Percentiles rank a stretch among this genome's conserved stretches.
Conservation (phyloP, 306 rosid species). For the Gynostemma pentaphyllum region DNA sequence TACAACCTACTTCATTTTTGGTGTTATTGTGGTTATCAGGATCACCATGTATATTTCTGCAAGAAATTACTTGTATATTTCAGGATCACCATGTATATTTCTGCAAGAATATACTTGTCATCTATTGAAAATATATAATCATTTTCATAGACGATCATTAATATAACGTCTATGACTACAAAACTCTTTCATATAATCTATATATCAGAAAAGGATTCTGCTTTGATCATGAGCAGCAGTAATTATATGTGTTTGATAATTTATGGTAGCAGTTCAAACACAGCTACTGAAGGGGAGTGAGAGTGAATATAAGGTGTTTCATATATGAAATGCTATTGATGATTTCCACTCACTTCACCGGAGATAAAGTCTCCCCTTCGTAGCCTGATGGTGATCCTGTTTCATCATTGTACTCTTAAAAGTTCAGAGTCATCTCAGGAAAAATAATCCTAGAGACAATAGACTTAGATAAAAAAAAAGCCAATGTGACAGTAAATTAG, state of each 20-base stretch:
- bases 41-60: constrained; percentile 32
- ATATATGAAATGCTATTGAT: not conserved
- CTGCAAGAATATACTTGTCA: constrained; percentile 25
- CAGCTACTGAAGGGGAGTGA: constrained; percentile 1
- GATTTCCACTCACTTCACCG: constrained; percentile 41
- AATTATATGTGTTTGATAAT: constrained; percentile 6
- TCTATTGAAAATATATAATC: not conserved
- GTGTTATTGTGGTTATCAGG: constrained; percentile 18
- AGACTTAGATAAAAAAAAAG: not conserved
- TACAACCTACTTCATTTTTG: constrained; percentile 17
- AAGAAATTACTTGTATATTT: constrained; percentile 11
- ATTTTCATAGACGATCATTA: not conserved
- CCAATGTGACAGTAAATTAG: constrained; percentile 10
- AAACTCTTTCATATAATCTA: not conserved
- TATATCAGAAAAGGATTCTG: not conserved
- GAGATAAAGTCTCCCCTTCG: constrained; percentile 33
- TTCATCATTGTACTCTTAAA: constrained; percentile 20
- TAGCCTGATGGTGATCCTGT: constrained; percentile 35
- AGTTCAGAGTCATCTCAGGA: not conserved
- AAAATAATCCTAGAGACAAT: not conserved
- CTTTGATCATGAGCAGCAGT: constrained; percentile 10
- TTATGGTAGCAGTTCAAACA: constrained; percentile 1
- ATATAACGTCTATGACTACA: not conserved
- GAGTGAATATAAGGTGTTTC: constrained; percentile 11
- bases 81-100: constrained; percentile 17